phyloP scores from a whole-genome alignment of 768 basidiomycete genomes.

The Fistulinella prunicolor region DNA sequence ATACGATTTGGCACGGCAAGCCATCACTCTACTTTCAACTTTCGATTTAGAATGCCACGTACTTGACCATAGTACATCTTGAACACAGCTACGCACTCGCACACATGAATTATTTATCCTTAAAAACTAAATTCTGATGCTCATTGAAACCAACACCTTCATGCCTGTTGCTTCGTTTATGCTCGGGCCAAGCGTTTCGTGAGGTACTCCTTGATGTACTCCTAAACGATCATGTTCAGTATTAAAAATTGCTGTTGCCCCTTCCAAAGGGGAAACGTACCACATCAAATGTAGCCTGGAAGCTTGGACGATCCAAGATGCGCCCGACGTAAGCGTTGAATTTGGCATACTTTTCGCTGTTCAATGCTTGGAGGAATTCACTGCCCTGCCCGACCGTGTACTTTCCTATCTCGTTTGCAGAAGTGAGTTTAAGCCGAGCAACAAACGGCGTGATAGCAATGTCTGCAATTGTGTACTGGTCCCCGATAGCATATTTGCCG shows the following conservation, averaged over 20 bases:
- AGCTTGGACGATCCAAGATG: constrained; percentile 50
- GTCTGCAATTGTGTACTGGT: constrained; percentile 53
- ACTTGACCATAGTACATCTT: no score
- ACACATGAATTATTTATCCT: no score
- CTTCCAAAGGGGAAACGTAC: constrained; percentile 35
- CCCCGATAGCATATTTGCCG: constrained; percentile 38
- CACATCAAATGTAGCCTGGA: constrained; percentile 51
- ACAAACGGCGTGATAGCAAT: constrained; percentile 59
- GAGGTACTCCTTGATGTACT: constrained; percentile 3
- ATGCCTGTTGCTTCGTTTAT: not conserved
- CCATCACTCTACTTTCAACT: no score
- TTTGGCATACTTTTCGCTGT: constrained; percentile 43
- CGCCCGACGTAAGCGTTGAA: constrained; percentile 47
- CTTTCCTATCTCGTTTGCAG: constrained; percentile 51
- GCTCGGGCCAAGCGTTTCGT: constrained; percentile 3
- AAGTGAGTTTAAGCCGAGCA: constrained; percentile 44
- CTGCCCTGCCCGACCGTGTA: constrained; percentile 48
- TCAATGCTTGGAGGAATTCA: constrained; percentile 41
- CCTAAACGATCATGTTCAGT: constrained; percentile 6
- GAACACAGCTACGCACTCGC: no score
- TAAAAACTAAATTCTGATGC: not conserved
- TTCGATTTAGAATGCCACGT: no score
- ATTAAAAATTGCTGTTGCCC: no score
- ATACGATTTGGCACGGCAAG: no score
- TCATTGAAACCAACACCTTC: not conserved